These are phyloP conservation scores for Camillea tinctor DNA, from an alignment of 2,329 filamentous ascomycete genomes.

Conservation along the genomic window DNA sequence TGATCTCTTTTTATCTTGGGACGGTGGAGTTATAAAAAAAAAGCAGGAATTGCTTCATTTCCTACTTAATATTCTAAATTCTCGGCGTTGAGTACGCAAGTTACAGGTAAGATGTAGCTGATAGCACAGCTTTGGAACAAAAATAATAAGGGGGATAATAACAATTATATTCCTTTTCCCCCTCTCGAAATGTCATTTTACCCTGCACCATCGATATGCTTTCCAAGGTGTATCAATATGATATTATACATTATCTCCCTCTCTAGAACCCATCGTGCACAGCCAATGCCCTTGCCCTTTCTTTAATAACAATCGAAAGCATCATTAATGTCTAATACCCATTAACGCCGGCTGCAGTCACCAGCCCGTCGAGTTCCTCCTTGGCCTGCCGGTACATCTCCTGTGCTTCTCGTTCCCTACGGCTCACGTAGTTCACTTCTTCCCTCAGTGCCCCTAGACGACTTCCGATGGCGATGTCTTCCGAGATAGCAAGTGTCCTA, in stretches of 20 bases:
- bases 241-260: not conserved
- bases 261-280: not conserved
- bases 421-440: conserved; percentile 79
- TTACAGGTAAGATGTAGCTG: not conserved
- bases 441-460: conserved; percentile 73
- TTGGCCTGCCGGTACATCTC: conserved; percentile 74
- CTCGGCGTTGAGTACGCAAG: not conserved
- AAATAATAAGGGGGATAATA: not conserved
- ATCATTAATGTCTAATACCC: conserved; percentile 29
- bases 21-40: too few relatives aligned
- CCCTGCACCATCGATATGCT: not conserved
- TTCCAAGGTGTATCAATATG: not conserved
- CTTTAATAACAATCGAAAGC: conserved; percentile 29
- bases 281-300: not conserved
- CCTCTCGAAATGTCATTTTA: not conserved
- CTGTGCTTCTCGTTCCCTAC: conserved; percentile 85
- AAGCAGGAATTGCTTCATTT: too few relatives aligned
- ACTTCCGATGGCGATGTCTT: conserved; percentile 71
- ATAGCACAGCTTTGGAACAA: not conserved
- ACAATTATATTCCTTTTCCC: not conserved
- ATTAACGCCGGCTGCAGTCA: conserved; percentile 30
- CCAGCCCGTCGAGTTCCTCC: conserved; percentile 72
- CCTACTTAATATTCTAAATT: too few relatives aligned
- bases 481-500: conserved; percentile 71
- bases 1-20: too few relatives aligned